Percentiles rank a stretch among this genome's conserved stretches.
Evolutionary conservation across 495 filamentous ascomycete species (phyloP).

Genomic region (Aspergillus bertholletiae): DNA sequence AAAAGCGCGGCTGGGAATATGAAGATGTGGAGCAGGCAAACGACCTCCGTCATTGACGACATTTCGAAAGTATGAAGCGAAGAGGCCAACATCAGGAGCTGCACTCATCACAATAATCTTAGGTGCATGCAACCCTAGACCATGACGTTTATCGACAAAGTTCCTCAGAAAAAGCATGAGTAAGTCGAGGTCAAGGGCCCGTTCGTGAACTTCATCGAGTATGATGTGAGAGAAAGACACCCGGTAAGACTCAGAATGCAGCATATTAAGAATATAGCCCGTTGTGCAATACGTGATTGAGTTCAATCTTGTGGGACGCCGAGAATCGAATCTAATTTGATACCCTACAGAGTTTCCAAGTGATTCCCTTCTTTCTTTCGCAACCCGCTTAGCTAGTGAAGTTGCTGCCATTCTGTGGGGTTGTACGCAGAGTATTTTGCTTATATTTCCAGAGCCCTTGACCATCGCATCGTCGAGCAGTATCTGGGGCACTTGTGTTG

Average conservation of each 20-base stretch:
- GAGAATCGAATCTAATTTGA: slow-evolving; percentile 48
- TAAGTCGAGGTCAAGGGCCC: slow-evolving; percentile 53
- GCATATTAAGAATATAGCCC: slow-evolving; percentile 49
- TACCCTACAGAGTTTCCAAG: slow-evolving; percentile 52
- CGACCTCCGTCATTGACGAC: slow-evolving; percentile 21
- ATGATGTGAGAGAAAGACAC: slow-evolving; percentile 49
- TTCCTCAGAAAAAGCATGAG: slow-evolving; percentile 53
- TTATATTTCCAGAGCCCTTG: slow-evolving; percentile 8
- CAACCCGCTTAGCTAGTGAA: slow-evolving; percentile 52
- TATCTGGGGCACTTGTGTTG: slow-evolving; percentile 60
- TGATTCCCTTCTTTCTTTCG: slow-evolving; percentile 47
- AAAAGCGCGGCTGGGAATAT: slow-evolving; percentile 53
- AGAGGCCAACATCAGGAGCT: slow-evolving; percentile 53
- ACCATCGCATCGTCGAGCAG: slow-evolving; percentile 50
- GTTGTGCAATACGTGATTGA: slow-evolving; percentile 58
- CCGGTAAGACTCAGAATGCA: slow-evolving; percentile 39
- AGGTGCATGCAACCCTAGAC: slow-evolving; percentile 33
- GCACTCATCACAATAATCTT: slow-evolving; percentile 60
- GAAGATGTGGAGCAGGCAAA: slow-evolving; percentile 46
- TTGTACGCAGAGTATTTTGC: slow-evolving; percentile 50
- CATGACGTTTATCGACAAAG: slow-evolving; percentile 31
- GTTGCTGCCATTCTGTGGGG: slow-evolving; percentile 56
- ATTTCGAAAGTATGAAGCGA: slow-evolving; percentile 50
- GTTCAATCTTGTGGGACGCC: slow-evolving; percentile 14
- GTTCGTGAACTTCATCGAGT: slow-evolving; percentile 61